phyloP scores from a whole-genome alignment of 108 stramenopile species.

The Conticribra weissflogii region DNA sequence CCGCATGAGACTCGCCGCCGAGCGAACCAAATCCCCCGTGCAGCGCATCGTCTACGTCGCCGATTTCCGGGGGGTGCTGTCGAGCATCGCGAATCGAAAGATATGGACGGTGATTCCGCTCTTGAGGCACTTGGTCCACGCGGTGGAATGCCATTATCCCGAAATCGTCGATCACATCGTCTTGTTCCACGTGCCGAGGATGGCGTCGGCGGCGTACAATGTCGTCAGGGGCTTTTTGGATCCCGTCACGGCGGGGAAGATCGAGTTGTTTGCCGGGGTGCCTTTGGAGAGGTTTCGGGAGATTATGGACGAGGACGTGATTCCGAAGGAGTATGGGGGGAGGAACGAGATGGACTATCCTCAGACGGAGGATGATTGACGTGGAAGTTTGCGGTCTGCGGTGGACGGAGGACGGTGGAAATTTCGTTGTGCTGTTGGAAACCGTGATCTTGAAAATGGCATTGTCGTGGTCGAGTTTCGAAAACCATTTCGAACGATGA shows the following conservation, averaged over 20 bases:
- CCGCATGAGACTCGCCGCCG: conserved; percentile 20
- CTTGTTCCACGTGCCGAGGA: conserved; percentile 24
- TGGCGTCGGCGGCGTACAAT: conserved; percentile 19
- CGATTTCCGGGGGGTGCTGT: conserved; percentile 17
- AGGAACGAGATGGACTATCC: conserved; percentile 25
- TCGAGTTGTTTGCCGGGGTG: conserved; percentile 20
- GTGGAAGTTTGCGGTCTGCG: no score
- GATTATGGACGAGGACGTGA: conserved; percentile 17
- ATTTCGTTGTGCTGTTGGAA: no score
- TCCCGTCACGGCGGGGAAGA: conserved; percentile 29
- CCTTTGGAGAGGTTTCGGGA: conserved; percentile 22
- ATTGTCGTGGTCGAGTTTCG: no score
- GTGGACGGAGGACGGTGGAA: no score
- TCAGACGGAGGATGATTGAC: no score
- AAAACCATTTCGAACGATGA: no score
- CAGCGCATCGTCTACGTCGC: conserved; percentile 26
- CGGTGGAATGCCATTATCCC: conserved; percentile 25
- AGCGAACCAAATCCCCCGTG: neutral
- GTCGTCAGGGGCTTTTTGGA: conserved; percentile 18
- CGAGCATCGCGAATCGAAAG: conserved; percentile 19
- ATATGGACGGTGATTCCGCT: conserved; percentile 20
- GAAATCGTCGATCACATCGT: conserved; percentile 30
- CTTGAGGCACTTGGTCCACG: conserved; percentile 6
- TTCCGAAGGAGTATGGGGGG: conserved; percentile 27
- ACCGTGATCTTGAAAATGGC: no score